Conservation (phyloP, 1,284 basidiomycete species). For the Agroathelia rolfsii region DNA sequence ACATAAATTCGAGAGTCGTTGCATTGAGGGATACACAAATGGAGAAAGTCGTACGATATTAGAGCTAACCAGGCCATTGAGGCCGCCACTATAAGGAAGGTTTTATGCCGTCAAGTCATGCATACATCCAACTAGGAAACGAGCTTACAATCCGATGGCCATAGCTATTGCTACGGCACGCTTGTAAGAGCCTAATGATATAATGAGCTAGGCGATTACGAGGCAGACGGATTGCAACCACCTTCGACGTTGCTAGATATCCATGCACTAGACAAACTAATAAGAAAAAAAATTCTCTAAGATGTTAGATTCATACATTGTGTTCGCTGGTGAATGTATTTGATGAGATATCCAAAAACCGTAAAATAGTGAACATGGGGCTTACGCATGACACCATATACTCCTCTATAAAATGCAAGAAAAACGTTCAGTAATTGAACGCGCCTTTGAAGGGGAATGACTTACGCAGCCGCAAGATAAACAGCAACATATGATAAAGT, state of each 20-base stretch:
- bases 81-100: constrained; percentile 39
- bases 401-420: constrained; percentile 34
- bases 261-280: constrained; percentile 40
- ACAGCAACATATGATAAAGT: constrained; percentile 62
- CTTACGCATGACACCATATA: constrained; percentile 62
- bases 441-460: constrained; percentile 1
- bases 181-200: constrained; percentile 62
- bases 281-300: constrained; percentile 5
- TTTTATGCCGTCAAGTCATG: not conserved
- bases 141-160: constrained; percentile 57
- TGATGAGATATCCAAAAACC: not conserved
- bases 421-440: constrained; percentile 7
- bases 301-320: constrained; percentile 33
- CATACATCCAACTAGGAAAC: constrained; percentile 6
- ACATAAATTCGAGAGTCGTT: constrained; percentile 4
- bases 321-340: constrained; percentile 38
- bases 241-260: constrained; percentile 65
- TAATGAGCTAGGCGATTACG: constrained; percentile 30
- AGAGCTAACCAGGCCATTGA: constrained; percentile 63
- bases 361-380: constrained; percentile 8
- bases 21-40: constrained; percentile 1
- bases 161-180: constrained; percentile 64
- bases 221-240: constrained; percentile 34
- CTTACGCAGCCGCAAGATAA: constrained; percentile 57
- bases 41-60: constrained; percentile 43